Percentiles rank a stretch among this genome's conserved stretches.
Conservation (phyloP, 495 filamentous ascomycete genomes). For the Parathielavia appendiculata region DNA sequence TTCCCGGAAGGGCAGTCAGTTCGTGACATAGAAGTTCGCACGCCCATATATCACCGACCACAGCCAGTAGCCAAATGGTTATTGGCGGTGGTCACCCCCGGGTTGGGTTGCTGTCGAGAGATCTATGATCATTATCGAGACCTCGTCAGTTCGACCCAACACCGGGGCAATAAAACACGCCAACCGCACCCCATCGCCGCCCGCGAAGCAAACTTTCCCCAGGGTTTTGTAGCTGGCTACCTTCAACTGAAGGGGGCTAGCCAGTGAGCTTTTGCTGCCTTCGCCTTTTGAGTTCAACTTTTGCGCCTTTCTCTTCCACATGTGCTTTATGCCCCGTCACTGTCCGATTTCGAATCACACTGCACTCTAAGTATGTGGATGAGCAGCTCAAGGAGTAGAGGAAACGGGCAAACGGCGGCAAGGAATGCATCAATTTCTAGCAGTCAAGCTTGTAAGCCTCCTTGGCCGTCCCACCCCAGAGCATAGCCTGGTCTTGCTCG, state of each 20-base stretch:
- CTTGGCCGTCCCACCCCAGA: slow-evolving; percentile 67
- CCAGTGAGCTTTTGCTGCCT: slow-evolving; percentile 4
- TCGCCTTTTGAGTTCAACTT: background rate
- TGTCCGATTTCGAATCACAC: background rate
- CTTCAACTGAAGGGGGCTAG: background rate
- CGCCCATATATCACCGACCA: background rate
- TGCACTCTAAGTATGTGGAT: background rate
- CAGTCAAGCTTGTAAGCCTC: slow-evolving; percentile 56
- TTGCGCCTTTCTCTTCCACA: background rate
- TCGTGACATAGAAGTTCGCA: background rate
- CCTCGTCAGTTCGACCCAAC: background rate
- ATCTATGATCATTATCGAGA: background rate
- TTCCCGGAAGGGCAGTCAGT: too few relatives aligned
- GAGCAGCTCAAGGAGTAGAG: background rate
- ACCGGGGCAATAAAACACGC: background rate
- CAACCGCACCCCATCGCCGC: background rate
- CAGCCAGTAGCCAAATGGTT: background rate
- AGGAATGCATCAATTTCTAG: background rate
- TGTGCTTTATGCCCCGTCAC: too few relatives aligned
- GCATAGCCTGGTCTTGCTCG: slow-evolving; percentile 51
- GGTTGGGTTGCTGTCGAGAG: background rate
- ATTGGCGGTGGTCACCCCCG: slow-evolving; percentile 1
- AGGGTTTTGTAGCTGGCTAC: slow-evolving; percentile 5
- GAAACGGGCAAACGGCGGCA: background rate
- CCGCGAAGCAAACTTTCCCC: background rate